Conservation (phyloP, 352 stramenopile genomes). For the Phytophthora pistaciae region DNA sequence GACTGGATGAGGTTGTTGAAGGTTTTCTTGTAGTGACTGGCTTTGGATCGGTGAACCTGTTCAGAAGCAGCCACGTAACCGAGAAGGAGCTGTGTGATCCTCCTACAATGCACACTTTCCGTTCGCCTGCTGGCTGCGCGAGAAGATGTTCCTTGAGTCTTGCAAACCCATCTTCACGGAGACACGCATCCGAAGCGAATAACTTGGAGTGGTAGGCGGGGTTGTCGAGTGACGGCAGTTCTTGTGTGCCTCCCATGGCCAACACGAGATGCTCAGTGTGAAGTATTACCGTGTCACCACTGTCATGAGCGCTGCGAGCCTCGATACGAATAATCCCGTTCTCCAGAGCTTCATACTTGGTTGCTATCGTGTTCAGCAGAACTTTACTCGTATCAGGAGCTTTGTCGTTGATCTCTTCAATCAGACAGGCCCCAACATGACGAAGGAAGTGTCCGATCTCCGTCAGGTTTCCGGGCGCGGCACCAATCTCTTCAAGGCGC, state of each 20-base stretch:
- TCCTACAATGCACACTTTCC: conserved; percentile 86
- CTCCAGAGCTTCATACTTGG: conserved; percentile 53
- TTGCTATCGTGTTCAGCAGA: conserved; percentile 60
- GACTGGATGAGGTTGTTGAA: conserved; percentile 6
- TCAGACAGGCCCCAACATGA: conserved; percentile 52
- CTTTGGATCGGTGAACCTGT: conserved; percentile 53
- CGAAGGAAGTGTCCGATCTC: conserved; percentile 77
- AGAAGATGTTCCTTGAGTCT: conserved; percentile 53
- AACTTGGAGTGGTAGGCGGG: conserved; percentile 59
- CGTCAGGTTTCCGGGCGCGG: conserved; percentile 55
- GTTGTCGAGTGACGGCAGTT: conserved; percentile 47
- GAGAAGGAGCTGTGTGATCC: conserved; percentile 90
- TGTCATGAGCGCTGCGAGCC: conserved; percentile 24
- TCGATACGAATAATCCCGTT: conserved; percentile 64
- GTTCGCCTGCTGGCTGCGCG: conserved; percentile 32
- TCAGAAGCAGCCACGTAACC: conserved; percentile 81
- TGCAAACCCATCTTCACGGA: conserved; percentile 69
- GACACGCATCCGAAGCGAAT: conserved; percentile 71
- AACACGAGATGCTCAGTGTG: conserved; percentile 73
- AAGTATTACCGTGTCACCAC: conserved; percentile 46
- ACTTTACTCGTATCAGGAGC: conserved; percentile 52
- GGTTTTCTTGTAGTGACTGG: conserved; percentile 4
- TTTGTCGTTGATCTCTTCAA: conserved; percentile 53
- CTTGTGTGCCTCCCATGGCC: conserved; percentile 73
- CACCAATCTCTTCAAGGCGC: conserved; percentile 63